phyloP scores from a whole-genome alignment of 306 rosid species.

The Lotus japonicus region DNA sequence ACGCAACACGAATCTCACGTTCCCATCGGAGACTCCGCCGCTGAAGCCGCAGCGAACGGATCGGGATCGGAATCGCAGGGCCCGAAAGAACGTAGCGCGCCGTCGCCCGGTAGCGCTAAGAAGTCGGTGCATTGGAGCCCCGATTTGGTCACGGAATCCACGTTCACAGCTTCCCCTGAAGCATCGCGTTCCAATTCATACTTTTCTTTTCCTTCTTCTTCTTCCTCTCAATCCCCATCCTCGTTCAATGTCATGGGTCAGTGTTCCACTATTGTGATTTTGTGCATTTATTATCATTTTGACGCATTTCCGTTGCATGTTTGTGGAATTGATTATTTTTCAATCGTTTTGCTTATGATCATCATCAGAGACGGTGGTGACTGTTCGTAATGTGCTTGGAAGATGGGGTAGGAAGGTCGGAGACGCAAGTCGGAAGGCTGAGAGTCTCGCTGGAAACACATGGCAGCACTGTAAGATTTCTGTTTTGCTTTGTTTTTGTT shows the following conservation, averaged over 20 bases:
- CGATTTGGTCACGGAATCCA: constrained; percentile 63
- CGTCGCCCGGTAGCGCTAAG: constrained; percentile 37
- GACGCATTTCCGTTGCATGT: background rate
- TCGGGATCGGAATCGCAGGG: constrained; percentile 29
- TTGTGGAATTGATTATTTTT: background rate
- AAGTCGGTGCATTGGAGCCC: constrained; percentile 88
- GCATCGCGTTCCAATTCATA: constrained; percentile 27
- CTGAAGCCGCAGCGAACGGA: constrained; percentile 17
- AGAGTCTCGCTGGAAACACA: constrained; percentile 85
- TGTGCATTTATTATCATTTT: background rate
- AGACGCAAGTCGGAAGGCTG: constrained; percentile 75
- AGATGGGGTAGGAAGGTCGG: constrained; percentile 75
- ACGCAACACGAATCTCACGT: constrained; percentile 5
- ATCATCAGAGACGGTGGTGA: constrained; percentile 57
- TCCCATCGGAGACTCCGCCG: constrained; percentile 26
- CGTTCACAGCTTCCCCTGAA: constrained; percentile 32
- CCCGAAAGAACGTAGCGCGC: constrained; percentile 12
- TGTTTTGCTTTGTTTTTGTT: background rate
- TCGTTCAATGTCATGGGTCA: constrained; percentile 51
- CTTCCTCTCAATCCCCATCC: constrained; percentile 22
- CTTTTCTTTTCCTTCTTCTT: background rate
- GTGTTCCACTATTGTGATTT: background rate
- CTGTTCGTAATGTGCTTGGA: constrained; percentile 66
- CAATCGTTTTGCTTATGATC: constrained; percentile 16
- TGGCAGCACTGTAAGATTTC: constrained; percentile 82